phyloP scores from a whole-genome alignment of 2,329 filamentous ascomycete genomes.

The Elsinoe arachidis region DNA sequence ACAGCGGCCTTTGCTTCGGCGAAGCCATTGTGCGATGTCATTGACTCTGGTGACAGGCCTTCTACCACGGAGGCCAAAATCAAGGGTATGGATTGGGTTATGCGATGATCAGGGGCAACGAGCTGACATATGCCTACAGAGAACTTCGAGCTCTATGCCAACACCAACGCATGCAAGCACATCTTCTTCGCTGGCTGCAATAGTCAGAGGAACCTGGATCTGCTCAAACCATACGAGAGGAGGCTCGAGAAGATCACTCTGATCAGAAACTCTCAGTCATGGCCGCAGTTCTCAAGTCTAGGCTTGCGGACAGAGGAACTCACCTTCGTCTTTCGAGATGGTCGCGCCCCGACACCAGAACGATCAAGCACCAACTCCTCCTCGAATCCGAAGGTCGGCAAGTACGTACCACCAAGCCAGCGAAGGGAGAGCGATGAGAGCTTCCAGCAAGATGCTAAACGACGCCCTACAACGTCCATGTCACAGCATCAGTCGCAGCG shows the following conservation, averaged over 20 bases:
- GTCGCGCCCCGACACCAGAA: not conserved
- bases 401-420: not conserved
- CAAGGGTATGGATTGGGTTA: not conserved
- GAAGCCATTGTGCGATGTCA: slow-evolving; percentile 11
- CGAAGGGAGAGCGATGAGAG: not conserved
- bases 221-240: slow-evolving; percentile 43
- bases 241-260: slow-evolving; percentile 45
- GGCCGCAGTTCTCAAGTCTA: slow-evolving; percentile 45
- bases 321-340: slow-evolving; percentile 42
- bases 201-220: slow-evolving; percentile 38
- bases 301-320: slow-evolving; percentile 45
- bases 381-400: not conserved
- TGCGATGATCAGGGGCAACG: not conserved
- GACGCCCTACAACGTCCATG: not conserved
- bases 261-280: slow-evolving; percentile 43
- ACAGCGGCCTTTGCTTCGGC: slow-evolving; percentile 47
- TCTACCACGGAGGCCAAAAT: slow-evolving; percentile 4
- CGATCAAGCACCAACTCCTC: not conserved
- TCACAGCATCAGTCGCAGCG: not conserved
- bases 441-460: not conserved
- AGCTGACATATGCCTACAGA: not conserved
- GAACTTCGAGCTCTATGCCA: slow-evolving; percentile 41
- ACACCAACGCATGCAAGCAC: slow-evolving; percentile 54
- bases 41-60: slow-evolving; percentile 9
- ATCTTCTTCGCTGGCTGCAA: slow-evolving; percentile 57